Evolutionary conservation across 345 rosid genomes (phyloP), one percentile per base, ranked within the genome.

Genomic region (Nasturtium officinale): DNA sequence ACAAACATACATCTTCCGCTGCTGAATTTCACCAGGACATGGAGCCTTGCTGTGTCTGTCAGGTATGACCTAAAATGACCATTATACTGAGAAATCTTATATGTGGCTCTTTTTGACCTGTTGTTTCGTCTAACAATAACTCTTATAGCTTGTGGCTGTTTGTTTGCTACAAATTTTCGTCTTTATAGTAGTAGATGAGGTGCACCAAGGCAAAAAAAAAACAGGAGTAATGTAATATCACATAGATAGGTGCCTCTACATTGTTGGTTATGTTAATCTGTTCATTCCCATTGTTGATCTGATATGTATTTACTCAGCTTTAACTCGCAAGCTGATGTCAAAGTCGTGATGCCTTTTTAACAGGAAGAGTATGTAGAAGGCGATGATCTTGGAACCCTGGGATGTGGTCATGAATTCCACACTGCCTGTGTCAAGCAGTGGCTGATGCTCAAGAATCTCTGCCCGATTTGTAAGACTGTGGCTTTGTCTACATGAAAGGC

Each of bases 31-130:
- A 62, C 26, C 80, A 61, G 61, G 96, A 92, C 71, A 42, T 75
- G 58, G 97, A 93, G 74, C 96, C 98, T 5, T 89, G 98, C 79
- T 90, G 97, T 62, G 77, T 93, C 46, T 93, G 97, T 77, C 96
- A 85, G 91, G 98, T 89, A 80, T 23, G 38, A 26, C 29, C 60
- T 28, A 52, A 72, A 62, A 53, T 53, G 2, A 64, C 54, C 52
- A 18, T 26, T 73, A 4, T 16, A 6, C 18, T 7, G 37, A 29
- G 4, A 45, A 47, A 13, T 10, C 8, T 45, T 20, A 1, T 4
- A n/a, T 50, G 23, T 9, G 33, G 70, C 43, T 48, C 46, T 65
- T 13, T 33, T 18, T 7, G 10, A 11, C 40, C 18, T 10, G 42
- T 29, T 12, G 45, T 20, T 51, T 15, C 9, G 56, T 50, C 46